These are phyloP conservation scores for Umbelopsis sp. DNA, from an alignment of 192 early-diverging fungal genomes.

Conservation along the genomic window DNA sequence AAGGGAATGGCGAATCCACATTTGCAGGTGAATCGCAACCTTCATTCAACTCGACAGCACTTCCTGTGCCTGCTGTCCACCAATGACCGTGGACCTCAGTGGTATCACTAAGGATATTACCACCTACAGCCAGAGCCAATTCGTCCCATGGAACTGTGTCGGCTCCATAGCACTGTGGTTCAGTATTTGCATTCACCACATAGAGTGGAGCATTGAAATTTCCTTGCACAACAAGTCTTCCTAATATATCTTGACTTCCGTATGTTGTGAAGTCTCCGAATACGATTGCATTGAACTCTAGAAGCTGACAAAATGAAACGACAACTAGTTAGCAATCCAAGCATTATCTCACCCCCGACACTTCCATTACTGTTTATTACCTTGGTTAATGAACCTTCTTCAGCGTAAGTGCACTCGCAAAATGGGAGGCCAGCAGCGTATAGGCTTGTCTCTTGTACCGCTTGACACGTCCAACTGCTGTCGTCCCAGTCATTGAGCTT, in stretches of 20 bases:
- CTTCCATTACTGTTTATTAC: too few species aligned
- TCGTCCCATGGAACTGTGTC: not conserved
- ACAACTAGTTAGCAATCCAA: too few species aligned
- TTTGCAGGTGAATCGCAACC: not conserved
- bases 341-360: too few species aligned
- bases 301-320: not conserved
- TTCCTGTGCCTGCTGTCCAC: not conserved
- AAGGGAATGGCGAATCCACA: not conserved
- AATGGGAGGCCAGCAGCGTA: too few species aligned
- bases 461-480: too few species aligned
- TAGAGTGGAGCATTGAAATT: not conserved
- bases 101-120: not conserved
- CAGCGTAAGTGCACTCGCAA: too few species aligned
- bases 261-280: slow-evolving; percentile 9
- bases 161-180: not conserved
- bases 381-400: too few species aligned
- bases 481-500: too few species aligned
- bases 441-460: too few species aligned
- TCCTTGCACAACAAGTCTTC: slow-evolving; percentile 13
- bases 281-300: slow-evolving; percentile 12
- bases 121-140: slow-evolving; percentile 13
- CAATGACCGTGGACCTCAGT: slow-evolving; percentile 12
- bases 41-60: not conserved
- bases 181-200: slow-evolving; percentile 9
- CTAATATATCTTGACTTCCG: slow-evolving; percentile 12